Evolutionary conservation across 2,329 filamentous ascomycete species (phyloP), one percentile per base, ranked within the genome.

Genomic region (Pseudofabraea citricarpa): DNA sequence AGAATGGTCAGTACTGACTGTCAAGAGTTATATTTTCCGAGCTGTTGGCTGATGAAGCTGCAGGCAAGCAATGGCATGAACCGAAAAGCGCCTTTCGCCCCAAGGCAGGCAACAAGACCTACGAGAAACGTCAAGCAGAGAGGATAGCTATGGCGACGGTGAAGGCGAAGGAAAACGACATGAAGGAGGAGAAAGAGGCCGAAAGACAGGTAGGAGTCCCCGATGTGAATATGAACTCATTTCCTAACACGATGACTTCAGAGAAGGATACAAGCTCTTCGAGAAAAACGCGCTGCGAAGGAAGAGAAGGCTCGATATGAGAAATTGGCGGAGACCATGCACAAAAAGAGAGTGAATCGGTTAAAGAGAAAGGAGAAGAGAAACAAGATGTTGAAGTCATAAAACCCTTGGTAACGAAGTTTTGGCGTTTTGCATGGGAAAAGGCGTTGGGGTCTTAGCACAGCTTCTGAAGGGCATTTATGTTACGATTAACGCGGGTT

Each of bases 291-390:
- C 55, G 85, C 81, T 16, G 87, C 84, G 41, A 97, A 96, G 75
- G 90, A 89, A 58, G 93, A 97, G 73, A 90, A 86, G 67, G 89
- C 90, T 60, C 76, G 91, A 55, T 97, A 91, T 63, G 88, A 90
- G 65, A 88, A 90, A 73, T 80, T 98, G 80, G 91, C 90, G 16
- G 88, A 90, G 70, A 97, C 93, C 73, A 97, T 98, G 93, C 91
- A 97, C 71, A 82, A 80, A 68, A 97, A 95, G 76, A 78, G 90
- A 49, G 85, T 97, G 10, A 93, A 98, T 69, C 80, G 93, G 56
- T 68, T 95, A 66, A 95, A 90, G 82, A 80, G 90, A 62, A 87
- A 89, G 67, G 93, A 98, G 74, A 97, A 97, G 83, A 82, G 93
- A 62, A 98, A 91, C 68, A 93, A 91, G 72, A 69, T 89, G 63